Conservation (phyloP, 2,329 filamentous ascomycete genomes). For the Penicillium sp. region DNA sequence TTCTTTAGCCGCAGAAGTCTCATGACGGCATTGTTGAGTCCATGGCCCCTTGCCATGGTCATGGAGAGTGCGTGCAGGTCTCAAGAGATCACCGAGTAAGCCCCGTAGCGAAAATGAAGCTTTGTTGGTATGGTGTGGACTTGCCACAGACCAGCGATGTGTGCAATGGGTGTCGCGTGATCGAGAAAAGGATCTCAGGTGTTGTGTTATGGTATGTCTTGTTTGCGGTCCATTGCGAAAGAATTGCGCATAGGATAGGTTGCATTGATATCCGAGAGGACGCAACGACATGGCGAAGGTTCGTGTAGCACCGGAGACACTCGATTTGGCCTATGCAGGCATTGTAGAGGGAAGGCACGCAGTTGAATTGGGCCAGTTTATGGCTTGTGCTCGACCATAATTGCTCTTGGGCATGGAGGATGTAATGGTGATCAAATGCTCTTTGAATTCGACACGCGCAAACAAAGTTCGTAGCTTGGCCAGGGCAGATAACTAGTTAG, state of each 20-base stretch:
- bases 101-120: background rate
- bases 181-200: background rate
- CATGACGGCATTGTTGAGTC: background rate
- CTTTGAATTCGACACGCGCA: background rate
- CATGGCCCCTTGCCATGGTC: background rate
- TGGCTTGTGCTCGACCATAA: background rate
- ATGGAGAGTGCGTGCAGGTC: background rate
- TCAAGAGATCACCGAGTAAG: background rate
- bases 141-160: background rate
- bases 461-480: background rate
- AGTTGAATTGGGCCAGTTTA: background rate
- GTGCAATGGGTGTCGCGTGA: background rate
- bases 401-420: background rate
- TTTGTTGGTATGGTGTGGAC: background rate
- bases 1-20: background rate
- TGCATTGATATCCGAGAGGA: constrained; percentile 5
- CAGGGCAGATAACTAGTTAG: background rate
- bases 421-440: background rate
- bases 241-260: background rate
- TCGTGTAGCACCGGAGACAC: background rate
- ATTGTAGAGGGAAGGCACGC: background rate
- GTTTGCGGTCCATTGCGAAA: background rate
- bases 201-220: background rate
- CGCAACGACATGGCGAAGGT: constrained; percentile 8
- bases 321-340: constrained; percentile 4